phyloP scores from a whole-genome alignment of 768 basidiomycete genomes.

The Russula virescens region DNA sequence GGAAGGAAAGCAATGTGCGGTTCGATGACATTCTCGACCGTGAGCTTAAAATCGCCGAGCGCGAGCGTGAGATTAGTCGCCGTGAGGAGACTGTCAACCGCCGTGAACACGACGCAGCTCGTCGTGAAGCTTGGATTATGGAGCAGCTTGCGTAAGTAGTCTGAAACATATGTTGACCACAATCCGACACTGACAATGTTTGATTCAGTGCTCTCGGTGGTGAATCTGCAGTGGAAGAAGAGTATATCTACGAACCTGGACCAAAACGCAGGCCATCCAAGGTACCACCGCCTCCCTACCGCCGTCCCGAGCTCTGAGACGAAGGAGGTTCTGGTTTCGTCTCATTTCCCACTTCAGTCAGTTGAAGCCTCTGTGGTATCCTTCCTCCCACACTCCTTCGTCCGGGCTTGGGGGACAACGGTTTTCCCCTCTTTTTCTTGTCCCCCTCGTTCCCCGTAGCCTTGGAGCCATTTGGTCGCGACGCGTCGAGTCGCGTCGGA shows the following conservation, averaged over 20 bases:
- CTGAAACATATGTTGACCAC: background rate
- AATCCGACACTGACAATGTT: conserved; percentile 5
- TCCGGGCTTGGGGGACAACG: conserved; percentile 88
- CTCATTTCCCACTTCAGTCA: conserved; percentile 38
- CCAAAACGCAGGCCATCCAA: conserved; percentile 70
- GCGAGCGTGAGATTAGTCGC: conserved; percentile 80
- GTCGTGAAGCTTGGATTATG: conserved; percentile 89
- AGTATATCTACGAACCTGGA: conserved; percentile 71
- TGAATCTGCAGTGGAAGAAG: conserved; percentile 69
- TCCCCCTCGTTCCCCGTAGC: conserved; percentile 62
- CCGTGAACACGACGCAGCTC: conserved; percentile 79
- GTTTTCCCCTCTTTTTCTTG: conserved; percentile 52
- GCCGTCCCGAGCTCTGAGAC: conserved; percentile 93
- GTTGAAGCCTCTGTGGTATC: conserved; percentile 67
- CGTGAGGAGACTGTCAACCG: conserved; percentile 83
- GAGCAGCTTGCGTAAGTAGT: conserved; percentile 76
- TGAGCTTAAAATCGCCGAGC: conserved; percentile 77
- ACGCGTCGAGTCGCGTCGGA: conserved; percentile 26
- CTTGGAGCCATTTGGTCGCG: conserved; percentile 25
- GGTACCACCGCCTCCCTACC: conserved; percentile 81
- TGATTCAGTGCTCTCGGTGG: conserved; percentile 59
- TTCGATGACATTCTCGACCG: conserved; percentile 80
- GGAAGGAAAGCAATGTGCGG: conserved; percentile 57
- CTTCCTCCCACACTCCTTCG: conserved; percentile 67
- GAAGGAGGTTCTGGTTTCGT: conserved; percentile 60